phyloP scores from a whole-genome alignment of 139 green algal species.

The Desmodesmus armatus region DNA sequence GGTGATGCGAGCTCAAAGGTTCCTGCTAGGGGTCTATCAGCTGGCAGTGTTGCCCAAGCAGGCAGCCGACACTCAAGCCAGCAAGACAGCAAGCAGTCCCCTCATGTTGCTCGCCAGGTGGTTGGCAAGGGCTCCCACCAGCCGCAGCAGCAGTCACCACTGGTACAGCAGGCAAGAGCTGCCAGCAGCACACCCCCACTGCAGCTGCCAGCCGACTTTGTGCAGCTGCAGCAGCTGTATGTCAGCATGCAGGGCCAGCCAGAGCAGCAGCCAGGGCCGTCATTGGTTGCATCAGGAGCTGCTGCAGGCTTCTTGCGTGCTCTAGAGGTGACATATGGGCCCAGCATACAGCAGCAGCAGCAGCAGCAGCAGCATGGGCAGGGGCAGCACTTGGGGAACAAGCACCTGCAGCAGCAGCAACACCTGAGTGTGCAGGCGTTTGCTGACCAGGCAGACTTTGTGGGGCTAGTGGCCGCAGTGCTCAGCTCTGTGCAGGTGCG shows the following conservation, averaged over 20 bases:
- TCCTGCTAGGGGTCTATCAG: too few relatives aligned
- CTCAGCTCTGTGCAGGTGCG: slow-evolving; percentile 27
- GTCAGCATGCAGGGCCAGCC: not conserved
- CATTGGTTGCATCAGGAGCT: not conserved
- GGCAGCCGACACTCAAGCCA: not conserved
- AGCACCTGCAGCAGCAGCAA: slow-evolving; percentile 18
- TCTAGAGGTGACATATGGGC: too few relatives aligned
- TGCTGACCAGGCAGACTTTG: slow-evolving; percentile 12
- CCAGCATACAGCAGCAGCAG: too few relatives aligned
- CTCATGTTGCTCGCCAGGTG: not conserved
- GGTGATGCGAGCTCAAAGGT: too few relatives aligned
- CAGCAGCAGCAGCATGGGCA: not conserved
- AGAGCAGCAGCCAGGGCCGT: not conserved
- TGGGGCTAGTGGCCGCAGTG: not conserved
- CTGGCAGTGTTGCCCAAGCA: too few relatives aligned
- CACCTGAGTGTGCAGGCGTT: not conserved
- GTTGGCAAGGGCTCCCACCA: not conserved
- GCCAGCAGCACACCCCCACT: not conserved
- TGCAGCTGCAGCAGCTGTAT: slow-evolving; percentile 7
- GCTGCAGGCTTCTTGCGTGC: not conserved
- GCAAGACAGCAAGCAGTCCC: not conserved
- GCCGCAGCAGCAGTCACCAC: not conserved
- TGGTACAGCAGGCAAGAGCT: not conserved
- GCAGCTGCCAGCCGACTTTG: not conserved
- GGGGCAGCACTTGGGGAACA: too few relatives aligned